Evolutionary conservation across 148 eudicot genomes (phyloP).

Genomic region (Silene conica): DNA sequence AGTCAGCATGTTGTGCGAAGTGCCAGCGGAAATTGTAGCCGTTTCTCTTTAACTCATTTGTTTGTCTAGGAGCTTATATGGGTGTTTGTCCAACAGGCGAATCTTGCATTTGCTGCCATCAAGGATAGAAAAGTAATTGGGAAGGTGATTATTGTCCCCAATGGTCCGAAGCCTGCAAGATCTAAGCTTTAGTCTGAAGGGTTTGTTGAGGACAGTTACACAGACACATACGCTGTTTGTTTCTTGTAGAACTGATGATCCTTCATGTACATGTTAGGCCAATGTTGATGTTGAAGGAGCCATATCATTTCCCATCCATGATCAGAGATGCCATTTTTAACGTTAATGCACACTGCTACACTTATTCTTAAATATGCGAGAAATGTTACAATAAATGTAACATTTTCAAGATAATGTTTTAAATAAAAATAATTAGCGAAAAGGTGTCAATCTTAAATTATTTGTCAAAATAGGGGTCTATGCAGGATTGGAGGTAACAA

Average conservation of each 20-base stretch:
- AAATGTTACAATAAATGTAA: too few species aligned
- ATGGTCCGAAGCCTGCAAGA: slow-evolving; percentile 44
- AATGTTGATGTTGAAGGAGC: background rate
- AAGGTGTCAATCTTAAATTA: too few species aligned
- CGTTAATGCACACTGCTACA: too few species aligned
- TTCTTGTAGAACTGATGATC: background rate
- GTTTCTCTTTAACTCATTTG: background rate
- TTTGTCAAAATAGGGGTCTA: too few species aligned
- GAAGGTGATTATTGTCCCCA: slow-evolving; percentile 75
- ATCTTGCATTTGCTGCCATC: slow-evolving; percentile 82
- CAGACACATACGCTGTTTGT: background rate
- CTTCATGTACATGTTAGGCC: background rate
- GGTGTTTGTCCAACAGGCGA: slow-evolving; percentile 47
- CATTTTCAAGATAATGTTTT: too few species aligned
- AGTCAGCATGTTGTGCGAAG: background rate
- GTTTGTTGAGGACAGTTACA: background rate
- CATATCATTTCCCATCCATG: background rate
- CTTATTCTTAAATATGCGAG: too few species aligned
- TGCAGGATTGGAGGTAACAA: too few species aligned
- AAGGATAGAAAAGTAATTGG: slow-evolving; percentile 82
- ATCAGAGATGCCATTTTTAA: background rate
- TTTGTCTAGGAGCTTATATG: background rate
- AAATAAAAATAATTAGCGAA: too few species aligned
- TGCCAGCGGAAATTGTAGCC: background rate
- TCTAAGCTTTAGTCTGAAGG: slow-evolving; percentile 52